Evolutionary conservation across 1,284 basidiomycete genomes (phyloP), one percentile per base, ranked within the genome.

Genomic region (Mycena sp.): DNA sequence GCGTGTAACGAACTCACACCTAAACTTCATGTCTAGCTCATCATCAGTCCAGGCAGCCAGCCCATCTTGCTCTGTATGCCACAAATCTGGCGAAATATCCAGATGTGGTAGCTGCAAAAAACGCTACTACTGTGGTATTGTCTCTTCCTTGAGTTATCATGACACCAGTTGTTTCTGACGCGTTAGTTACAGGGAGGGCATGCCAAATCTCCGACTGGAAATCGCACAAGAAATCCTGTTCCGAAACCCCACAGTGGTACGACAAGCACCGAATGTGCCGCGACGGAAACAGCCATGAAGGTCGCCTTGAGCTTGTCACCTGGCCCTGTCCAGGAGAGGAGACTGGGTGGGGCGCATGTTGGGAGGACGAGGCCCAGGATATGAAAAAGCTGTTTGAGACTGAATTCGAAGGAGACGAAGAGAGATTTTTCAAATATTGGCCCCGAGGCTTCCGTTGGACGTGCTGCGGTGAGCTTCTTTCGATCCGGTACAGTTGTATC

Each of bases 361-460:
- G 14, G 32, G 9, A 9, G 9, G 32, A 35, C 32, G 32, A 35
- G 14, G 32, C 32, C 14, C 9, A 35, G 14, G 9, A 35, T 35
- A 9, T 35, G 32, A 35, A 35, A n/a, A 14, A 7, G 32, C 32
- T 7, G 14, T 9, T 35, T 35, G 32, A 35, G 14, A 35, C 32
- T 14, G 9, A 35, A 14, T 41, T 21, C 40, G 19, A 19, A 41
- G 19, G 19, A 9, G 19, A 41, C 14, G 40, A 41, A 19, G 40
- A 41, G 17, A 41, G 67, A 51, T 70, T 79, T 44, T 74, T 60
- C 58, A 61, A 70, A 40, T 69, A 76, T 48, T 73, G 72, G 67
- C 76, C 73, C 1, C 69, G 72, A 49, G 74, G 65, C 2, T 79
- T 77, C 50, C 62, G 77, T 38, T 79, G 77, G 77, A 77, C 76